Evolutionary conservation across 1,139 yeast species (phyloP), one percentile per base, ranked within the genome.

Genomic region (Taiozyma onychis): DNA sequence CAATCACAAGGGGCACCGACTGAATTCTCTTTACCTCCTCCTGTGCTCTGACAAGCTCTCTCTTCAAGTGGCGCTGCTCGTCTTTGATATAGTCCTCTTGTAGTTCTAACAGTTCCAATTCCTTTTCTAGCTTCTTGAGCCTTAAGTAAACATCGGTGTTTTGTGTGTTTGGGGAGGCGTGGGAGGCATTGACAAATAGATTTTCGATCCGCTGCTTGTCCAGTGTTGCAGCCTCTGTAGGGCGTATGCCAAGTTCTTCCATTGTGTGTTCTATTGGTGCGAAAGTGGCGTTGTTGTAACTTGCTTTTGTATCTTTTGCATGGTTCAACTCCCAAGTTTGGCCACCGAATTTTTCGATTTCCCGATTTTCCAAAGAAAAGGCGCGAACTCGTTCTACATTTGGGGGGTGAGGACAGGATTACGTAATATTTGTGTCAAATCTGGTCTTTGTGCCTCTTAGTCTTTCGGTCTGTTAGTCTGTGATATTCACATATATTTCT

Each of bases 41-140:
- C 68, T 95, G 99, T 1, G 99, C 99, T 60, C 98, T 83, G 44
- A 91, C 84, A 51, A 95, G 78, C 72, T 95, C 99, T 58, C 98
- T 78, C 66, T 89, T 91, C 66, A 95, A 77, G 69, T 91, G 96
- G 65, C 97, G 95, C 66, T 91, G 97, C 69, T 95, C 99, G 67
- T 93, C 99, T 67, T 93, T 93, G 66, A 95, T 90, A 68, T 91
- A 95, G 54, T 91, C 98, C 68, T 93, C 99, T 70, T 93, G 99
- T 57, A 93, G 75, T 52, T 80, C 73, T 56, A 95, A 72, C 50
- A 93, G 74, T 62, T 91, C 97, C 61, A 88, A 78, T 64, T 91
- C 97, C 59, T 91, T 88, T 66, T 93, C 96, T 56, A 93, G 77
- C 66, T 82, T 86, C 75, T 93, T 95, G 62, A 91, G 76, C 59